A percentile compares a stretch with the other conserved stretches of the same genome.
Conservation (phyloP, 2,329 filamentous ascomycete species). For the Penicillium palitans region DNA sequence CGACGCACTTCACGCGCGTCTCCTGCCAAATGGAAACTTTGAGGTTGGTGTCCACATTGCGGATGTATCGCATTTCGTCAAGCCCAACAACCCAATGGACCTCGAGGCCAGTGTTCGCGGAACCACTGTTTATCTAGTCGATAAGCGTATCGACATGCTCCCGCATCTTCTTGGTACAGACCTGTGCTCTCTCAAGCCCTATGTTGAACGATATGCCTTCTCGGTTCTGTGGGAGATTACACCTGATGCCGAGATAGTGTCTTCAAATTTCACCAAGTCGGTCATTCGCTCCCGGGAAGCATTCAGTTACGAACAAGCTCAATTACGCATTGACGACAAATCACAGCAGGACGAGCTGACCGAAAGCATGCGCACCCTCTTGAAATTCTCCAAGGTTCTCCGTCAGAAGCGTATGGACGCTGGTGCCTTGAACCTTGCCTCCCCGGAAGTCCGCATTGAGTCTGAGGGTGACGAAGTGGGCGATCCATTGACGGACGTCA, state of each 20-base stretch:
- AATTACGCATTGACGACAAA: constrained; percentile 86
- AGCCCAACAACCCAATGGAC: constrained; percentile 96
- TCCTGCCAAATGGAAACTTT: constrained; percentile 86
- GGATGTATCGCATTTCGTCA: constrained; percentile 98
- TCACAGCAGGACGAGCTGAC: constrained; percentile 89
- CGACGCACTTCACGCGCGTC: constrained; percentile 85
- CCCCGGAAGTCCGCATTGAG: constrained; percentile 96
- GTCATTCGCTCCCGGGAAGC: constrained; percentile 96
- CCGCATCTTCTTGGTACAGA: constrained; percentile 95
- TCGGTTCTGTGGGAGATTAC: constrained; percentile 88
- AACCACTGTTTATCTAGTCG: constrained; percentile 94
- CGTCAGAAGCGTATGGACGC: constrained; percentile 95
- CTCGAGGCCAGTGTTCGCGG: constrained; percentile 89
- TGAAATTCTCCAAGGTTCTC: constrained; percentile 88
- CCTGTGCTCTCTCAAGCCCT: constrained; percentile 92
- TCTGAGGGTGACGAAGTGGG: constrained; percentile 94
- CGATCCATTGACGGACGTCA: constrained; percentile 84
- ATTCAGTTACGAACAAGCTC: constrained; percentile 96
- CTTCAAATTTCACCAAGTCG: constrained; percentile 89
- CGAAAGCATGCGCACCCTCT: constrained; percentile 78
- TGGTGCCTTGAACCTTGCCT: constrained; percentile 90
- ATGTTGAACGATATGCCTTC: constrained; percentile 91
- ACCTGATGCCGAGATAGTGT: constrained; percentile 79
- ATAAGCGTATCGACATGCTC: constrained; percentile 99
- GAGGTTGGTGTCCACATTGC: constrained; percentile 98